Evolutionary conservation across 2,329 filamentous ascomycete genomes (phyloP).

Genomic region (Stachybotrys elegans): DNA sequence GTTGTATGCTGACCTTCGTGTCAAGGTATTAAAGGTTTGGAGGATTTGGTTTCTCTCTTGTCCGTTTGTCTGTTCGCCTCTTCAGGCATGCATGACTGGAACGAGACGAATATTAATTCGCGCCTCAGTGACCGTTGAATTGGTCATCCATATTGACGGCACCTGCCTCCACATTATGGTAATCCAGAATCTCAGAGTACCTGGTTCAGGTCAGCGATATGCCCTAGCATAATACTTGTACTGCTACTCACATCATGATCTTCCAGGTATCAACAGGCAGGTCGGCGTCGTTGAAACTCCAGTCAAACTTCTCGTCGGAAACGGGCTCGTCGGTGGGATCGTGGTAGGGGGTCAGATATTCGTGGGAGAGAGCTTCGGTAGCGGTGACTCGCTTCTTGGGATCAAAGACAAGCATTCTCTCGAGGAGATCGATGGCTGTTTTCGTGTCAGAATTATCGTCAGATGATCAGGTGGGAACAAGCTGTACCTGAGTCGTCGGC

Average conservation of each 20-base stretch:
- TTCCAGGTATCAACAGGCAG: slow-evolving; percentile 99
- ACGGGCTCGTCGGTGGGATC: slow-evolving; percentile 95
- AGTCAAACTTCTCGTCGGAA: slow-evolving; percentile 96
- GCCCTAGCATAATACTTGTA: background rate
- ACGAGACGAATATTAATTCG: too few relatives aligned
- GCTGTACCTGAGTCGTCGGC: slow-evolving; percentile 83
- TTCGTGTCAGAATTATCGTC: background rate
- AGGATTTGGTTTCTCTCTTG: slow-evolving; percentile 11
- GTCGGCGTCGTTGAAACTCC: slow-evolving; percentile 98
- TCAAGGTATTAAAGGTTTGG: too few relatives aligned
- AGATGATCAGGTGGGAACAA: too few relatives aligned
- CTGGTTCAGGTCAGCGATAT: slow-evolving; percentile 41
- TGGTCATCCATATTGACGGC: slow-evolving; percentile 32
- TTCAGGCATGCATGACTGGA: too few relatives aligned
- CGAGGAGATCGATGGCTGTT: slow-evolving; percentile 83
- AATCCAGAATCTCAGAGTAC: slow-evolving; percentile 98
- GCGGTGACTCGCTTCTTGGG: slow-evolving; percentile 94
- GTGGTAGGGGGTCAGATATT: slow-evolving; percentile 94
- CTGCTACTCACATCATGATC: slow-evolving; percentile 99
- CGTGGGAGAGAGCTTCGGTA: slow-evolving; percentile 77
- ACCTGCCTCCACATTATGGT: slow-evolving; percentile 80
- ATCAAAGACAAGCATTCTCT: slow-evolving; percentile 97
- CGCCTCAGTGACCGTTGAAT: slow-evolving; percentile 31
- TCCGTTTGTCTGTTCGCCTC: slow-evolving; percentile 3
- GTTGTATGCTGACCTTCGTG: too few relatives aligned